Base-by-base conservation (phyloP, 345 rosid genomes). In the Eutrema japonicum region DNA sequence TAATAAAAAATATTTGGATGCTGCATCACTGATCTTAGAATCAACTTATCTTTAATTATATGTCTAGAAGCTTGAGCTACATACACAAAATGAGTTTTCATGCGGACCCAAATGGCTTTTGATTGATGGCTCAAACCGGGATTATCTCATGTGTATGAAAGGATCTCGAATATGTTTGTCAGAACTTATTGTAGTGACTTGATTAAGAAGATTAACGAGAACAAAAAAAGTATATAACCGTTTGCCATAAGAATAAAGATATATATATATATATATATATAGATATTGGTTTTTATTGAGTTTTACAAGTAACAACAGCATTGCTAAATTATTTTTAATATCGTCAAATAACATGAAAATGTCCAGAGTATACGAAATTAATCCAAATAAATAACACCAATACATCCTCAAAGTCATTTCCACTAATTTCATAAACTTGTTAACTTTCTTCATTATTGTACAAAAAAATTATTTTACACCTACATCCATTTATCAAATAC, bases 401-500 rank as follows among this genome's bases (percentile, higher is more conserved):
- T 27, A 42, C 11, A 14, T 63, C 11, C 6, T 14, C 10, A 48
- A 18, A 48, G 27, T 6, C 64, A 12, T 49, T 66, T 29, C 61
- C 61, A 29, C 18, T 41, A 14, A 33, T 2, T 16, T 30, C 52
- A 50, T 10, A 13, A 10, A 58, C 13, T 12, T 35, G 47, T 45
- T 47, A 58, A 58, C 22, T 48, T 71, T 51, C 54, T 42, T 72
- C 64, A 52, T 63, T 72, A 64, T 72, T 54, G 55, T 64, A 64
- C 32, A 45, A 43, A 30, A 4, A 0, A 0, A 2, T 29, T 50
- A 63, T 52, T 33, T 53, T 33, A 72, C 70, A 64, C 56, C 48
- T 63, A 64, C 77, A 63, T 51, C 13, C 69, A 62, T 43, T 12
- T 35, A 63, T 43, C 48, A 64, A 42, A 72, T 53, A 72, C 13